Conservation (phyloP, 208 protist genomes). For the Vickermania ingenoplastis region DNA sequence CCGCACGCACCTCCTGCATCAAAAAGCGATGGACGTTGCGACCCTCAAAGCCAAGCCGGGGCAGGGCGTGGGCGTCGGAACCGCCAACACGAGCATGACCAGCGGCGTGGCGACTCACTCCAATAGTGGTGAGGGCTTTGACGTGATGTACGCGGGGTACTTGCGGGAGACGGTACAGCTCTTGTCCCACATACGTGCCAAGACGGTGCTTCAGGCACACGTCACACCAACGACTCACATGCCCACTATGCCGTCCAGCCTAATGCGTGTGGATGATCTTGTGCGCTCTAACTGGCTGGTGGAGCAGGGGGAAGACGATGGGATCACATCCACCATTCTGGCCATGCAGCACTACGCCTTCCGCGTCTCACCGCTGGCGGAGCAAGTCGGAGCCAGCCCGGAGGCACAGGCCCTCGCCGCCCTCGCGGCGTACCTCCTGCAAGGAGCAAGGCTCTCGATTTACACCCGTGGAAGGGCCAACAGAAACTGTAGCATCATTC, state of each 20-base stretch:
- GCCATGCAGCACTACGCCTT: slow-evolving; percentile 9
- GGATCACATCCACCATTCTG: slow-evolving; percentile 52
- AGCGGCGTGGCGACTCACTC: too few species aligned
- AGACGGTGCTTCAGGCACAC: slow-evolving; percentile 31
- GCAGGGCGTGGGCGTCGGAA: neutral
- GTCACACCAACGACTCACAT: slow-evolving; percentile 13
- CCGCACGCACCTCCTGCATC: slow-evolving; percentile 2
- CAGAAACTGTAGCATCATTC: slow-evolving; percentile 36
- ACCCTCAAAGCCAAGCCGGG: neutral
- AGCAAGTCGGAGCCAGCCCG: slow-evolving; percentile 21
- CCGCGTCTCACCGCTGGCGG: slow-evolving; percentile 23
- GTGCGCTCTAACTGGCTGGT: slow-evolving; percentile 30
- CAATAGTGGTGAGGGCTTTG: neutral
- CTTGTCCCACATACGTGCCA: slow-evolving; percentile 18
- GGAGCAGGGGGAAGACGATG: slow-evolving; percentile 49
- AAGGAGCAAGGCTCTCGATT: slow-evolving; percentile 60
- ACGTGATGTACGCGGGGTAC: neutral
- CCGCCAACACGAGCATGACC: neutral
- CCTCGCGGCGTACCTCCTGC: slow-evolving; percentile 59
- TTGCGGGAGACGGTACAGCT: slow-evolving; percentile 17
- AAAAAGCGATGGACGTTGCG: neutral
- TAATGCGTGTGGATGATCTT: slow-evolving; percentile 28
- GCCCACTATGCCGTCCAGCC: neutral
- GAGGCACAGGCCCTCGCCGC: slow-evolving; percentile 58
- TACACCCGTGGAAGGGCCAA: slow-evolving; percentile 22